Base-by-base conservation (phyloP, 257 asterid genomes). In the Petunia axillaris region DNA sequence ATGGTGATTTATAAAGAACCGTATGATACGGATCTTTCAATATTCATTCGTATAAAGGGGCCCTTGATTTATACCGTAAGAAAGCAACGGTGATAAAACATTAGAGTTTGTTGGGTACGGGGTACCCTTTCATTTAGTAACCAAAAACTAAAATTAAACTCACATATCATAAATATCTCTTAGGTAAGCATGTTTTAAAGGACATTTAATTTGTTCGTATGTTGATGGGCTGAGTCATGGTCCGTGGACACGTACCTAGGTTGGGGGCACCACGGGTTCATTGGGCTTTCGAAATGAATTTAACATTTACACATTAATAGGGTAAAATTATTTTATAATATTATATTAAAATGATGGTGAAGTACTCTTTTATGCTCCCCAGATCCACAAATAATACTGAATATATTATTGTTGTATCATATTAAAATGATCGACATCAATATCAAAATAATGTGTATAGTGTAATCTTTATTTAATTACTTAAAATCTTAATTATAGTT, bases 41-140 rank as follows among this genome's bases (percentile, higher is more conserved):
- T 46, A 48, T 48, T 35, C 77, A 71, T 25, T 71, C 44, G 77
- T 71, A 71, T 48, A 48, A 71, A 48, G 77, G 77, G 60, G 11
- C 60, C 76, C 60, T 71, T 71, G 77, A 71, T 48, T 70, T 25
- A 5, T 9, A 16, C 60, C n/a, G 77, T 10, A 71, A 71, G 44
- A 48, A 71, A 71, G 6, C 40, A 10, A 71, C 1, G 44, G 11
- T 55, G 41, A 71, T 39, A 48, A 48, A 71, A 71, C 25, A 48
- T 4, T 71, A 71, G 13, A 48, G 48, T 71, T 48, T 71, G 77
- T 71, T 46, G 60, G 60, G 77, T 48, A 48, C 43, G 25, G 25
- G 25, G 25, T 40, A 39, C 38, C 35, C 25, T 71, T 46, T 25
- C 60, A 68, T 68, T 40, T 8, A 68, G 9, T 66, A 66, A 44